Conservation (phyloP, 1,139 yeast genomes). For the Candida labiduridarum region DNA sequence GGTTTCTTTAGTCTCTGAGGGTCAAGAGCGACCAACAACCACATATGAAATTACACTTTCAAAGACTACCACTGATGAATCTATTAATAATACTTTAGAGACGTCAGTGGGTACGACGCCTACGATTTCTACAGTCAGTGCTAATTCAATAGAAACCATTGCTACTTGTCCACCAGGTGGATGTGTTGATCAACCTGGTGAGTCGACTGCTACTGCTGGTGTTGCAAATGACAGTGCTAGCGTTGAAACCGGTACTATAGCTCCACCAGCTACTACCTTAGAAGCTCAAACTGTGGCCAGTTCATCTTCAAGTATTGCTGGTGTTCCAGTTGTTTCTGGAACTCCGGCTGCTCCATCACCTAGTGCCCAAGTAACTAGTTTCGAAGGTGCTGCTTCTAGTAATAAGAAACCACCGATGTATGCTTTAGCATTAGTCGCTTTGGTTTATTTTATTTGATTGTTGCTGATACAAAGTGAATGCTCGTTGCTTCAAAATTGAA, state of each 20-base stretch:
- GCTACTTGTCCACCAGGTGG: constrained; percentile 3
- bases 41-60: not conserved
- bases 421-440: constrained; percentile 10
- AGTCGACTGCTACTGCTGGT: constrained; percentile 5
- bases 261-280: not conserved
- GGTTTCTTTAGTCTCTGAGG: constrained; percentile 7
- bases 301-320: constrained; percentile 6
- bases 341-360: constrained; percentile 6
- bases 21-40: not conserved
- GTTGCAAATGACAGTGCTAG: not conserved
- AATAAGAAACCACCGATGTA: constrained; percentile 7
- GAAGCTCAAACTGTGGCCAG: constrained; percentile 2
- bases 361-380: constrained; percentile 6
- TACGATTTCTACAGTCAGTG: constrained; percentile 1
- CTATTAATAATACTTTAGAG: not conserved
- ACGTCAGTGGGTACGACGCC: not conserved
- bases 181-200: not conserved
- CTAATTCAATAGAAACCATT: not conserved
- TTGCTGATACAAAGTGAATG: not conserved
- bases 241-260: constrained; percentile 2
- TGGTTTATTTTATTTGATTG: constrained; percentile 7
- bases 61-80: not conserved
- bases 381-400: constrained; percentile 11
- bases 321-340: constrained; percentile 4
- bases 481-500: not conserved